Evolutionary conservation across 768 basidiomycete species (phyloP), one percentile per base, ranked within the genome.

Genomic region (Amanita thiersii): DNA sequence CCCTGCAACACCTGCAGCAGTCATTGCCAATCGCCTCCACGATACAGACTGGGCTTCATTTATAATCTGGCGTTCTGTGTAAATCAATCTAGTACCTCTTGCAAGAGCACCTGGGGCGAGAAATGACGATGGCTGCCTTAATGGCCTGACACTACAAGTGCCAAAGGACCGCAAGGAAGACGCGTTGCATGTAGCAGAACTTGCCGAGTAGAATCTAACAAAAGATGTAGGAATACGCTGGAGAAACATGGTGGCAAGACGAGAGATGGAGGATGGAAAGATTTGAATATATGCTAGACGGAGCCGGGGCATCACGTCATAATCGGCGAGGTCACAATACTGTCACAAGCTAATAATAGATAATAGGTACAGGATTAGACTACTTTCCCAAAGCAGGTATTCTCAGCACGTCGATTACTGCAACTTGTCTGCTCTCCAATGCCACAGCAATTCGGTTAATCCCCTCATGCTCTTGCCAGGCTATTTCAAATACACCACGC

Each of bases 401-500:
- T 53, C 69, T 73, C 9, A 63, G 54, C 23, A 76, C 61, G 54
- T 87, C 83, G 34, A 86, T 66, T 24, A 87, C 68, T 4, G 74
- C 81, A n/a, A 86, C 82, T 25, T 70, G 61, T 39, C 70, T 69
- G 46, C 75, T 77, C 57, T 85, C 81, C 52, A 87, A 60, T 14
- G 81, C 81, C 49, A 87, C 55, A 3, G 81, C 81, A 52, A 87
- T 68, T 26, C 85, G 69, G 56, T 80, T 76, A 29, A 73, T 56
- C 8, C 69, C 68, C 26, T 64, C 59, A 20, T 61, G 54, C 21
- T 61, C 65, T 56, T 79, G 80, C 85, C 85, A 87, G 52, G 78
- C 79, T 43, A 86, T 77, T 57, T 86, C 85, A 49, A 83, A 87
- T 17, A 87, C 71, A 5, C 81, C 77, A 7, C 74, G 76, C 50